Conservation (phyloP, 371 early-diverging fungal species). For the Fennellomyces sp. region DNA sequence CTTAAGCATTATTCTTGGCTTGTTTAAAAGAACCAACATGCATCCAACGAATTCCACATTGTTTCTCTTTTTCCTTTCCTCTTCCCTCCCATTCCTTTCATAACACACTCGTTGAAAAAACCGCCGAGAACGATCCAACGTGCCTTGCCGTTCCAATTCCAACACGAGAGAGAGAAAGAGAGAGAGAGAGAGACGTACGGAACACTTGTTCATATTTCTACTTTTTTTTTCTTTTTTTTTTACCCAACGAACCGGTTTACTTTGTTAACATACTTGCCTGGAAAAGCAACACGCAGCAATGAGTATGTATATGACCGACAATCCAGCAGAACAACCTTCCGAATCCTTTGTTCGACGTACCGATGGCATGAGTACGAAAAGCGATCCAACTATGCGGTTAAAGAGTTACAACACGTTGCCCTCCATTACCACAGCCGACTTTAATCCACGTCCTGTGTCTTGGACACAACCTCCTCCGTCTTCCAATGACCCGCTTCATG, state of each 20-base stretch:
- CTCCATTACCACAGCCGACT: background rate
- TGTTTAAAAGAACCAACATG: too few species aligned
- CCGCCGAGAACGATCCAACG: background rate
- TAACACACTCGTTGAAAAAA: background rate
- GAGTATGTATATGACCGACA: background rate
- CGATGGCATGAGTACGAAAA: too few species aligned
- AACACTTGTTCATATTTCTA: too few species aligned
- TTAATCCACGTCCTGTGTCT: background rate
- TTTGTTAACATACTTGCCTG: background rate
- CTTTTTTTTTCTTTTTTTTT: background rate
- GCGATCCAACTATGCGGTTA: background rate
- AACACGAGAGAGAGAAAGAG: too few species aligned
- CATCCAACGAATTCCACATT: too few species aligned
- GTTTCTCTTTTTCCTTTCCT: too few species aligned
- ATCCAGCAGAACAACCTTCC: background rate
- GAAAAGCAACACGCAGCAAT: too few species aligned
- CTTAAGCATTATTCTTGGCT: too few species aligned
- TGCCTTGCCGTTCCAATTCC: slow-evolving; percentile 3
- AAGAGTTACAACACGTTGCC: slow-evolving; percentile 1
- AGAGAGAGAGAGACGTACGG: too few species aligned
- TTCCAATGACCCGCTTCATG: background rate
- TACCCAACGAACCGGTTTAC: background rate
- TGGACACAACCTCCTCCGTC: background rate
- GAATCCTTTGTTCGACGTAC: background rate
- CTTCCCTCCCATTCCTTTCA: background rate